Evolutionary conservation across 2,329 filamentous ascomycete species (phyloP), one percentile per base, ranked within the genome.

Genomic region (Trichoderma brevicompactum): DNA sequence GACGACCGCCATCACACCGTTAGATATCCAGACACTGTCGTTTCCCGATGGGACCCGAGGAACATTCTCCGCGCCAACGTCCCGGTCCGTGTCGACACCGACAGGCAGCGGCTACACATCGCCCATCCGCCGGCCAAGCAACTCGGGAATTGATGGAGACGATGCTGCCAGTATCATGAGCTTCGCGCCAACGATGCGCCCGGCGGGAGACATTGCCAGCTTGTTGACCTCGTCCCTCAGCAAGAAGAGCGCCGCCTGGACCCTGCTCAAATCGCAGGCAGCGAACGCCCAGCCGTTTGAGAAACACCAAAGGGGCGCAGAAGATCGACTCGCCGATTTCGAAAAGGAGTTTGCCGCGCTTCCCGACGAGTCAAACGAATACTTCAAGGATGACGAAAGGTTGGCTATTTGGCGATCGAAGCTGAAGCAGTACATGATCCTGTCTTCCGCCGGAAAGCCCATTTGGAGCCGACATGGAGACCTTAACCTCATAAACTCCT

Each of bases 401-500:
- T 81, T 97, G 46, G 79, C 81, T 15, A 83, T 88, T 68, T 99
- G 94, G 94, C 95, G 93, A 75, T 87, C 90, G 43, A 98, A 98
- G 79, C 83, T 94, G 68, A 99, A 99, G 78, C 95, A 99, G 78
- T 99, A 97, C 77, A 87, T 99, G 78, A 96, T 99, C 72, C 82
- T 99, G 1, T 98, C 95, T 2, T 94, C 93, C 13, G 94, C 96
- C 9, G 95, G 95, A 19, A 99, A 99, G 76, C 96, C 95, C 10
- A 96, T 99, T 55, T 99, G 94, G 83, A 98, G 93, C 73, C 87
- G 96, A 55, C 94, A 99, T 75, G 95, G 96, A 46, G 92, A 97
- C 71, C 85, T 96, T 69, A 88, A 90, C 63, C 81, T 98, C 49
- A 92, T 98, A 74, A 97, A 96, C 72, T 91, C 91, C 58, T 97